phyloP scores from a whole-genome alignment of 768 basidiomycete genomes.

The Cyathus striatus region DNA sequence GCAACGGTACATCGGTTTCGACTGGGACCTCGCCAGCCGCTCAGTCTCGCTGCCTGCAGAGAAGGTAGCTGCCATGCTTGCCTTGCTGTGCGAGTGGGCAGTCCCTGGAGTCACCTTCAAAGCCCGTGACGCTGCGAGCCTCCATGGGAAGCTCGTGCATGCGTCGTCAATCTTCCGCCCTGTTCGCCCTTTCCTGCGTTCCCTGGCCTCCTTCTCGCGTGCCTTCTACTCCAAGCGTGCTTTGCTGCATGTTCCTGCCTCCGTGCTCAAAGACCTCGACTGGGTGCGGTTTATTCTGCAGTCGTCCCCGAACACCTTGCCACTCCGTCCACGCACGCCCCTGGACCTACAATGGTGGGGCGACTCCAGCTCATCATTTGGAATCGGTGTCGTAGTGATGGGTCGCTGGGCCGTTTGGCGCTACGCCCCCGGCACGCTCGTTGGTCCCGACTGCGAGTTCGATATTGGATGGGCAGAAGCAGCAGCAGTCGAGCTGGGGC shows the following conservation, averaged over 20 bases:
- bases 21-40: constrained; percentile 21
- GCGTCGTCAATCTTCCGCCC: not conserved
- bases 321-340: constrained; percentile 6
- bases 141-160: not conserved
- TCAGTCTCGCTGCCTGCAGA: not conserved
- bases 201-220: not conserved
- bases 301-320: constrained; percentile 11
- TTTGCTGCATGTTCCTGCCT: constrained; percentile 22
- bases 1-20: constrained; percentile 26
- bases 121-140: constrained; percentile 11
- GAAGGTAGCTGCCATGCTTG: not conserved
- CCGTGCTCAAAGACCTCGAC: constrained; percentile 17
- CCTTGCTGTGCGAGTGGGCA: constrained; percentile 11
- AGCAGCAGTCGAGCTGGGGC: constrained; percentile 28
- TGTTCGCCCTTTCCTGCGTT: not conserved
- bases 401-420: constrained; percentile 21
- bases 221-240: constrained; percentile 8
- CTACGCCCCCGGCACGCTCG: constrained; percentile 18
- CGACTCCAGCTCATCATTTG: constrained; percentile 28
- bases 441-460: constrained; percentile 16
- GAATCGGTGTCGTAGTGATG: constrained; percentile 24
- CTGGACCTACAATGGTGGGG: constrained; percentile 30
- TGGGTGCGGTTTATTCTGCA: constrained; percentile 13
- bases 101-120: not conserved
- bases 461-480: constrained; percentile 37